Percentiles rank a stretch among this genome's conserved stretches.
These are phyloP conservation scores for Hyphodiscus sp. DNA, from an alignment of 2,329 filamentous ascomycete genomes.

Conservation along the genomic window DNA sequence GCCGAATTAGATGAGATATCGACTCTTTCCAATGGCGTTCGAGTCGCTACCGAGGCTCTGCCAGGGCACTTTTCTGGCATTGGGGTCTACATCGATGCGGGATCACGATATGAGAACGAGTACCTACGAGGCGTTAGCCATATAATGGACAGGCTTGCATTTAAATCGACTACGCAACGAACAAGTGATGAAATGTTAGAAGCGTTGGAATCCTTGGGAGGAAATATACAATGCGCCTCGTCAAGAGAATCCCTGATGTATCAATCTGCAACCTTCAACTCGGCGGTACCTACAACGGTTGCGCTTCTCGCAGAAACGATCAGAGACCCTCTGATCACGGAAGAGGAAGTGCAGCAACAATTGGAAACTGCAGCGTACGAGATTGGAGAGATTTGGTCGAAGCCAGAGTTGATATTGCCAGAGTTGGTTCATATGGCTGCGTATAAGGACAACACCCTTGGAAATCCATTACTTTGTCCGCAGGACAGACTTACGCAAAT, in stretches of 20 bases:
- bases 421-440: constrained; percentile 94
- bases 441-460: constrained; percentile 92
- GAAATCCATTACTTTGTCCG: constrained; percentile 88
- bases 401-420: constrained; percentile 90
- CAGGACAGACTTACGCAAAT: constrained; percentile 74
- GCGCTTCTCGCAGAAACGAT: constrained; percentile 90
- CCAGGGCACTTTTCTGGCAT: constrained; percentile 93
- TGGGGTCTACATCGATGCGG: constrained; percentile 91
- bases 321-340: constrained; percentile 74
- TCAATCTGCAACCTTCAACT: constrained; percentile 96
- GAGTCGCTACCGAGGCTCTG: constrained; percentile 89
- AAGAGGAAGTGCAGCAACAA: constrained; percentile 81
- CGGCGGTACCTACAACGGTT: constrained; percentile 74
- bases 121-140: constrained; percentile 85
- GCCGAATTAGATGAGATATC: constrained; percentile 83
- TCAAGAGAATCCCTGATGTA: constrained; percentile 98
- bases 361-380: constrained; percentile 90
- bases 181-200: constrained; percentile 82
- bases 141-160: constrained; percentile 91
- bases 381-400: constrained; percentile 95
- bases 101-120: constrained; percentile 86
- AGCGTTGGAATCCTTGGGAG: constrained; percentile 78
- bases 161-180: constrained; percentile 74
- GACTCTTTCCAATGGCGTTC: constrained; percentile 83
- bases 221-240: constrained; percentile 95